A percentile compares a stretch with the other conserved stretches of the same genome.
phyloP scores from a whole-genome alignment of 768 basidiomycete species.

The Tricholoma flavovirens region DNA sequence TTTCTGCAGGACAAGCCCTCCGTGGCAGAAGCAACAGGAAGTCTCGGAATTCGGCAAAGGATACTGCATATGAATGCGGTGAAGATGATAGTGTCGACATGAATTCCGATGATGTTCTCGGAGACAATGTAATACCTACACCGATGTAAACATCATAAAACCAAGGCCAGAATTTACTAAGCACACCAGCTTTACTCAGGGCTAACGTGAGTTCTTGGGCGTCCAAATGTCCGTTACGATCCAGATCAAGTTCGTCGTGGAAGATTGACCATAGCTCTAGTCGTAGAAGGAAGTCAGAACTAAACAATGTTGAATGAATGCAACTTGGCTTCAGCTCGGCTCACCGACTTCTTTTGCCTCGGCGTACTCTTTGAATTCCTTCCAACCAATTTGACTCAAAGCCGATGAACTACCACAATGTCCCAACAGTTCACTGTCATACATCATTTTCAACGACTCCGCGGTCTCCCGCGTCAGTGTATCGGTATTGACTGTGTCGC shows the following conservation, averaged over 20 bases:
- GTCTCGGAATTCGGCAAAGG: slow-evolving; percentile 84
- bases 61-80: slow-evolving; percentile 60
- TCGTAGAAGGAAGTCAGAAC: slow-evolving; percentile 9
- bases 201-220: slow-evolving; percentile 35
- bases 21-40: slow-evolving; percentile 85
- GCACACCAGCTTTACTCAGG: slow-evolving; percentile 64
- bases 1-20: slow-evolving; percentile 74
- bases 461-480: slow-evolving; percentile 57
- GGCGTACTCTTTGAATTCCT: slow-evolving; percentile 69
- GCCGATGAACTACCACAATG: slow-evolving; percentile 40
- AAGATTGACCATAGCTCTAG: slow-evolving; percentile 89
- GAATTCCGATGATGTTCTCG: slow-evolving; percentile 72
- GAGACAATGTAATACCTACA: slow-evolving; percentile 61
- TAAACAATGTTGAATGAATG: slow-evolving; percentile 2
- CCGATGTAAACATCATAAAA: slow-evolving; percentile 8
- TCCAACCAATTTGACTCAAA: slow-evolving; percentile 55
- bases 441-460: slow-evolving; percentile 58
- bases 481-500: slow-evolving; percentile 10
- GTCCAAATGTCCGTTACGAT: slow-evolving; percentile 82
- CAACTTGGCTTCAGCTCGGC: slow-evolving; percentile 28
- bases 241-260: slow-evolving; percentile 84
- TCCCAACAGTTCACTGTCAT: slow-evolving; percentile 70
- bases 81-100: slow-evolving; percentile 73
- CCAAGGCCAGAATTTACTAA: slow-evolving; percentile 10
- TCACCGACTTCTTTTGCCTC: slow-evolving; percentile 76